A percentile compares a stretch with the other conserved stretches of the same genome.
These are phyloP conservation scores for Candida verbasci DNA, from an alignment of 805 yeast species.

Conservation along the genomic window DNA sequence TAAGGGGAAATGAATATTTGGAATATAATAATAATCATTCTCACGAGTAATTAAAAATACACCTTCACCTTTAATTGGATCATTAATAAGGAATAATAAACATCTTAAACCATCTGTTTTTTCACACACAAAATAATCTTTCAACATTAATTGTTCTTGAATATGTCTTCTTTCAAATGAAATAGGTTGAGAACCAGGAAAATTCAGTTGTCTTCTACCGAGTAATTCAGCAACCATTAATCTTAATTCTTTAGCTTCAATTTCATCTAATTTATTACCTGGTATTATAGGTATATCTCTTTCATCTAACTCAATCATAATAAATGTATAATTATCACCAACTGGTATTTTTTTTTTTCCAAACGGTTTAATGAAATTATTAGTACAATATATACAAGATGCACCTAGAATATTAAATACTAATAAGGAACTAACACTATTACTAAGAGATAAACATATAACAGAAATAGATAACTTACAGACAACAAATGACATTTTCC, in stretches of 20 bases:
- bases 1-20: conserved; percentile 79
- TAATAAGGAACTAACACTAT: conserved; percentile 30
- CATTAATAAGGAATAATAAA: conserved; percentile 61
- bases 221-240: conserved; percentile 62
- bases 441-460: conserved; percentile 29
- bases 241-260: conserved; percentile 63
- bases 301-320: conserved; percentile 36
- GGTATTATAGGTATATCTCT: conserved; percentile 80
- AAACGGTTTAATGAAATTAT: conserved; percentile 26
- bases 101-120: conserved; percentile 93
- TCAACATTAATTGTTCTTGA: conserved; percentile 50
- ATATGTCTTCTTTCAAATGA: conserved; percentile 79
- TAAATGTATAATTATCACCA: not conserved
- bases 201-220: conserved; percentile 50
- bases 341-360: no score
- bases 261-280: conserved; percentile 72
- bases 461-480: conserved; percentile 34
- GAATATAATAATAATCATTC: conserved; percentile 78
- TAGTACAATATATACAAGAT: conserved; percentile 23
- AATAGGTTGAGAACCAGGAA: conserved; percentile 95
- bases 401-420: conserved; percentile 33
- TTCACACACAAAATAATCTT: conserved; percentile 93
- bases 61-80: conserved; percentile 77
- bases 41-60: conserved; percentile 86
- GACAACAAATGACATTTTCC: conserved; percentile 29